Conservation (phyloP, 1,139 yeast genomes). For the Pneumocystis canis region DNA sequence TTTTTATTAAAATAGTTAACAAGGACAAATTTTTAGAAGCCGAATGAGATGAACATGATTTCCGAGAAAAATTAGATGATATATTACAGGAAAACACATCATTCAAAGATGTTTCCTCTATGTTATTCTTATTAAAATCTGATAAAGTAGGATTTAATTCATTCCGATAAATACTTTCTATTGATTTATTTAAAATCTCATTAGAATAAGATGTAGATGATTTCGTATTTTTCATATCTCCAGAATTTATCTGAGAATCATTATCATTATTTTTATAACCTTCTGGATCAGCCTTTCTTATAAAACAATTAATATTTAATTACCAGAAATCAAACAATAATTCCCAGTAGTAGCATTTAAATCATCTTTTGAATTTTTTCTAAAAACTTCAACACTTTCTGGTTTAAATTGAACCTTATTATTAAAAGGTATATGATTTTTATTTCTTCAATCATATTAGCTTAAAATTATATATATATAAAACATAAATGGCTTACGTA, state of each 20-base stretch:
- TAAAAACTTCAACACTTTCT: not conserved
- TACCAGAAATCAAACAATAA: not conserved
- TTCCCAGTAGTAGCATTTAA: not conserved
- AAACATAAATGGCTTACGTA: not conserved
- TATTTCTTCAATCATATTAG: not conserved
- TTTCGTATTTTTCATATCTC: not conserved
- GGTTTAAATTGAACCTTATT: not conserved
- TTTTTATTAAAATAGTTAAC: conserved; percentile 14
- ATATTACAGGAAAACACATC: not conserved
- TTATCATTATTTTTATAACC: not conserved
- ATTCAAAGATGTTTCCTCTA: not conserved
- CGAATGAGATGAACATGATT: not conserved
- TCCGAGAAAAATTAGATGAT: not conserved
- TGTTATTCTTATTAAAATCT: not conserved
- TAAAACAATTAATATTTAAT: not conserved
- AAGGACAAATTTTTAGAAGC: conserved; percentile 2
- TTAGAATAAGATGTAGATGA: not conserved
- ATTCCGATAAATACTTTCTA: not conserved
- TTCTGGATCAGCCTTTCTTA: not conserved
- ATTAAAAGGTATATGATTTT: not conserved
- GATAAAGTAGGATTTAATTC: not conserved
- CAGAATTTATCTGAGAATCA: not conserved
- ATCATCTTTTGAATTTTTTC: not conserved
- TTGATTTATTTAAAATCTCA: not conserved
- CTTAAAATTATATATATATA: not conserved